A percentile compares a stretch with the other conserved stretches of the same genome.
These are phyloP conservation scores for Dictyostelium intermedium DNA, from an alignment of 78 protist genomes.

Conservation along the genomic window DNA sequence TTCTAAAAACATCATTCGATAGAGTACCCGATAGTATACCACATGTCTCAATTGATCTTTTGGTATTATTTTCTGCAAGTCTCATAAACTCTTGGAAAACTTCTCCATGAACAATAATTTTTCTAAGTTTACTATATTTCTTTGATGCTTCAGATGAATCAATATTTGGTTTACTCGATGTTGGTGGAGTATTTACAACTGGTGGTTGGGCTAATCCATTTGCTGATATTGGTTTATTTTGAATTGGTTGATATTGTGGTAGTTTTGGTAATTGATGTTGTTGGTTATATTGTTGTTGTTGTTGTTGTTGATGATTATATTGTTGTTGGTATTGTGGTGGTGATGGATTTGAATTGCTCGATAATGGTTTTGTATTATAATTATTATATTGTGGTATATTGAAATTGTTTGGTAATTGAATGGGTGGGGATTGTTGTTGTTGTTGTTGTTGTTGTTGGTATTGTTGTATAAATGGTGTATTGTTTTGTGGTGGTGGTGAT, in stretches of 20 bases:
- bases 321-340: constrained; percentile 17
- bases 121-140: constrained; percentile 47
- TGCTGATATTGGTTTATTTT: neutral
- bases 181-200: neutral
- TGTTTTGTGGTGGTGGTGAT: neutral
- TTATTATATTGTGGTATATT: neutral
- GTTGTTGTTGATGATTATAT: neutral
- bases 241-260: constrained; percentile 18
- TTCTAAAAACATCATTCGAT: constrained; percentile 49
- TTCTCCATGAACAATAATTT: constrained; percentile 23
- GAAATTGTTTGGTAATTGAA: neutral
- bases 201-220: neutral
- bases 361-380: neutral
- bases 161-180: constrained; percentile 21
- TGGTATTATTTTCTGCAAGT: constrained; percentile 70
- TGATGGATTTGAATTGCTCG: neutral
- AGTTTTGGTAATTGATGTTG: neutral
- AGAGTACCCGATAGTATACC: constrained; percentile 82
- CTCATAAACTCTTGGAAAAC: constrained; percentile 55
- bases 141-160: constrained; percentile 74
- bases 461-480: neutral
- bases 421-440: constrained; percentile 1
- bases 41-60: constrained; percentile 73
- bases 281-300: constrained; percentile 12
- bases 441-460: constrained; percentile 10